These are phyloP conservation scores for Pseudogymnoascus sp. DNA, from an alignment of 2,329 filamentous ascomycete genomes.

Conservation along the genomic window DNA sequence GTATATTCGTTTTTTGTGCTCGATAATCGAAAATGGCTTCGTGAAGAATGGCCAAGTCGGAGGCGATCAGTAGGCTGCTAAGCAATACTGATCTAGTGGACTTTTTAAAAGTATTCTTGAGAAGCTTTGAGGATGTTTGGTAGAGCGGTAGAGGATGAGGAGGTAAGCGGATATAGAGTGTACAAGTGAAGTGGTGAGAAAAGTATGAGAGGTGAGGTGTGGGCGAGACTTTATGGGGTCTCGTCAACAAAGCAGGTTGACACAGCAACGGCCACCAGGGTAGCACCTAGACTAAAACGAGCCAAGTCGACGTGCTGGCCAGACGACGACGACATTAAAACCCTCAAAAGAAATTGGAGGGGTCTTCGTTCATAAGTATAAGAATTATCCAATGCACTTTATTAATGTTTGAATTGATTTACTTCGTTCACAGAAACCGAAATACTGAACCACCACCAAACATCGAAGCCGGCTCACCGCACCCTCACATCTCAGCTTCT, in stretches of 20 bases:
- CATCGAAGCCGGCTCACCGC: neutral
- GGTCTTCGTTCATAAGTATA: constrained; percentile 3
- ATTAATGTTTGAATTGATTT: neutral
- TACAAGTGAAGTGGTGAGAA: constrained; percentile 24
- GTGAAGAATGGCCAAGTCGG: constrained; percentile 38
- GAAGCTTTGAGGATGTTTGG: constrained; percentile 22
- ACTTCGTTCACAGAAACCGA: neutral
- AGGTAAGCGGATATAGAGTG: constrained; percentile 25
- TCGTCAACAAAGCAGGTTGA: constrained; percentile 27
- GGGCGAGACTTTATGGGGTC: constrained; percentile 32
- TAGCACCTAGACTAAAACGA: constrained; percentile 17
- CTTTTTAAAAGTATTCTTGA: constrained; percentile 25
- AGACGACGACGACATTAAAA: constrained; percentile 4
- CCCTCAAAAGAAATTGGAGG: constrained; percentile 3
- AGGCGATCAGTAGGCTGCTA: constrained; percentile 37
- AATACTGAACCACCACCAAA: neutral
- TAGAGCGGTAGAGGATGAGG: constrained; percentile 29
- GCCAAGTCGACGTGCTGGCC: constrained; percentile 6
- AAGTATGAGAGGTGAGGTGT: constrained; percentile 18
- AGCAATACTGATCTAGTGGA: constrained; percentile 40
- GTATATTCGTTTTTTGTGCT: constrained; percentile 39
- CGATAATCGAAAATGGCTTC: constrained; percentile 36
- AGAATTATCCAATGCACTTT: constrained; percentile 3
- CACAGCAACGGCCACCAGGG: constrained; percentile 34
- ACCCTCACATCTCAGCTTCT: neutral